Evolutionary conservation across 345 rosid genomes (phyloP).

Genomic region (Pseudoturritis turrita): DNA sequence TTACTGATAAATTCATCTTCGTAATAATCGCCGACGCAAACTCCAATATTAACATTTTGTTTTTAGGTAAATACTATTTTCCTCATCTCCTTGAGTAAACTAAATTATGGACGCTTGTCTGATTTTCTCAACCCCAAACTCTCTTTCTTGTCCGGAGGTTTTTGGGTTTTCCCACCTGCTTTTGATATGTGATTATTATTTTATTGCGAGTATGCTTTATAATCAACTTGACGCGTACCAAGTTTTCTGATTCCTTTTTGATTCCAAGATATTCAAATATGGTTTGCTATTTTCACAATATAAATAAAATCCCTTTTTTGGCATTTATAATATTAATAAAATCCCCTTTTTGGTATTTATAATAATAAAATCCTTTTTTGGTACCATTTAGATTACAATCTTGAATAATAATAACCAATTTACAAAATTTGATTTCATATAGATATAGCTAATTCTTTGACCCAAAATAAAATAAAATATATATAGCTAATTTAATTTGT

Average conservation of each 20-base stretch:
- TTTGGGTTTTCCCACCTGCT: constrained; percentile 7
- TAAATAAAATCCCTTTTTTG: too few relatives aligned
- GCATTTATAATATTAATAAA: too few relatives aligned
- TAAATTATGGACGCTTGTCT: constrained; percentile 6
- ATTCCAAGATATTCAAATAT: neutral
- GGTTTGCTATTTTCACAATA: neutral
- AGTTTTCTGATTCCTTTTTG: neutral
- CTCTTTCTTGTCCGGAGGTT: neutral
- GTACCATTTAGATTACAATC: neutral
- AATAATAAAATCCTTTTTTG: too few relatives aligned
- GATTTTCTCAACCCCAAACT: constrained; percentile 3
- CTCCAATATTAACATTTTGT: neutral
- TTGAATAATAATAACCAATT: neutral
- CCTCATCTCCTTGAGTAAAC: neutral
- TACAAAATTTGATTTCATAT: neutral
- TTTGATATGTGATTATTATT: neutral
- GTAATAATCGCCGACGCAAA: constrained; percentile 22
- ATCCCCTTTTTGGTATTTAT: too few relatives aligned
- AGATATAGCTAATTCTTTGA: too few relatives aligned
- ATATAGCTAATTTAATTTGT: neutral
- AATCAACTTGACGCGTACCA: constrained; percentile 1
- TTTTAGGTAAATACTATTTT: neutral
- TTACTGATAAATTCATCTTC: constrained; percentile 18
- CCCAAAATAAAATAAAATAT: too few relatives aligned
- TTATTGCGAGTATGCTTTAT: neutral